Conservation (phyloP, 805 yeast genomes). For the Myxozyma lipomycoides region DNA sequence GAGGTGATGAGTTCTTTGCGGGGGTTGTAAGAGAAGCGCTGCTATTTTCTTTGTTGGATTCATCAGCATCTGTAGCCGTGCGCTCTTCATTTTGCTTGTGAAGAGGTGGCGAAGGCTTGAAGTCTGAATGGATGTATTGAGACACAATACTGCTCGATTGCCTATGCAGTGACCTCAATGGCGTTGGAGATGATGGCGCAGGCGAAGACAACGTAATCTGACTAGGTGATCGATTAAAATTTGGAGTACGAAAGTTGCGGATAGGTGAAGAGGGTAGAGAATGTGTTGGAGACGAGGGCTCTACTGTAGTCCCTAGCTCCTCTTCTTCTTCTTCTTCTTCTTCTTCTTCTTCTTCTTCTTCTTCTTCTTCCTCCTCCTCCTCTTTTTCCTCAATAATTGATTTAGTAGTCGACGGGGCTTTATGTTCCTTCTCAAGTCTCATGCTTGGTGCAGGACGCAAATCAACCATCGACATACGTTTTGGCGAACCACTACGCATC, state of each 20-base stretch:
- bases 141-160: conserved; percentile 14
- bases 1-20: neutral
- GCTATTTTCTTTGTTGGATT: conserved; percentile 9
- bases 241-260: neutral
- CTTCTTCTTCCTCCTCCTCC: neutral
- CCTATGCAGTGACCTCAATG: conserved; percentile 4
- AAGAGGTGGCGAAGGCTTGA: conserved; percentile 10
- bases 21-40: neutral
- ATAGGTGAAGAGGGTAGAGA: neutral
- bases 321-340: neutral
- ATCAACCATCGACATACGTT: conserved; percentile 20
- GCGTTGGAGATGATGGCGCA: neutral
- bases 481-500: conserved; percentile 14
- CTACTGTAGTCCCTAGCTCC: neutral
- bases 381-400: too few relatives aligned
- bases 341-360: neutral
- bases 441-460: conserved; percentile 17
- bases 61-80: neutral
- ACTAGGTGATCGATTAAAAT: neutral
- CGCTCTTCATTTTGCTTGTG: neutral
- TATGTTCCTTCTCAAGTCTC: neutral
- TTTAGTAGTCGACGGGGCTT: too few relatives aligned
- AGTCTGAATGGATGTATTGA: conserved; percentile 12
- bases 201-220: neutral
- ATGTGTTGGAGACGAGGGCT: neutral